These are phyloP conservation scores for Sporothrix mexicana DNA, from an alignment of 2,329 filamentous ascomycete species.

Conservation along the genomic window DNA sequence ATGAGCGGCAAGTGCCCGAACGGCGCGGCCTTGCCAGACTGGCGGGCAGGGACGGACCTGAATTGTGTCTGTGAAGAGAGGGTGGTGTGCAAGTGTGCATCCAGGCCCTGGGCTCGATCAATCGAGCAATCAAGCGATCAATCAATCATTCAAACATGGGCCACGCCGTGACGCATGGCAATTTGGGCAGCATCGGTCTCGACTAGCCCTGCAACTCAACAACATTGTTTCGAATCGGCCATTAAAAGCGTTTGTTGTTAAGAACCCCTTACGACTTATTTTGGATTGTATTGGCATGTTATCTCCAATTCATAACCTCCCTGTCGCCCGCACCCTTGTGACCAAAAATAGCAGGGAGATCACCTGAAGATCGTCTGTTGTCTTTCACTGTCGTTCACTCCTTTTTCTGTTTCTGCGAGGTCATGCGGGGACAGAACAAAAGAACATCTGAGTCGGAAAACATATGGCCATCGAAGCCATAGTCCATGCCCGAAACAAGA, in stretches of 20 bases:
- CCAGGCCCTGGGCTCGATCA: background rate
- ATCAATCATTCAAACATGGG: too few relatives aligned
- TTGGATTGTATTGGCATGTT: too few relatives aligned
- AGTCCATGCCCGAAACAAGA: background rate
- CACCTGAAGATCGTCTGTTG: background rate
- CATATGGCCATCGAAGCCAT: background rate
- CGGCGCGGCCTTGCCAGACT: constrained; percentile 24
- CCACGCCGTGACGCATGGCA: background rate
- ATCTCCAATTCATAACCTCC: background rate
- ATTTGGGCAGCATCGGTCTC: constrained; percentile 6
- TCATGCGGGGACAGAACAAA: background rate
- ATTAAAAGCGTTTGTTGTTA: background rate
- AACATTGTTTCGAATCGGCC: background rate
- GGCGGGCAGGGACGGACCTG: constrained; percentile 4
- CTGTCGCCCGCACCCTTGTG: constrained; percentile 1
- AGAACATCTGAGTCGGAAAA: background rate
- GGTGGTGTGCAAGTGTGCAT: constrained; percentile 3
- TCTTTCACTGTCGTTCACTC: background rate
- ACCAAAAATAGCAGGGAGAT: constrained; percentile 5
- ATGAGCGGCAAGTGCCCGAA: constrained; percentile 31
- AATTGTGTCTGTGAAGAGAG: background rate
- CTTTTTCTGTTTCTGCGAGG: constrained; percentile 1
- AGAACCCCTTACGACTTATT: background rate
- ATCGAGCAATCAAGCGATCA: too few relatives aligned
- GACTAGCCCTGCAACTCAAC: constrained; percentile 5